Evolutionary conservation across 1,284 basidiomycete species (phyloP), one percentile per base, ranked within the genome.

Genomic region (Trametes versicolor): DNA sequence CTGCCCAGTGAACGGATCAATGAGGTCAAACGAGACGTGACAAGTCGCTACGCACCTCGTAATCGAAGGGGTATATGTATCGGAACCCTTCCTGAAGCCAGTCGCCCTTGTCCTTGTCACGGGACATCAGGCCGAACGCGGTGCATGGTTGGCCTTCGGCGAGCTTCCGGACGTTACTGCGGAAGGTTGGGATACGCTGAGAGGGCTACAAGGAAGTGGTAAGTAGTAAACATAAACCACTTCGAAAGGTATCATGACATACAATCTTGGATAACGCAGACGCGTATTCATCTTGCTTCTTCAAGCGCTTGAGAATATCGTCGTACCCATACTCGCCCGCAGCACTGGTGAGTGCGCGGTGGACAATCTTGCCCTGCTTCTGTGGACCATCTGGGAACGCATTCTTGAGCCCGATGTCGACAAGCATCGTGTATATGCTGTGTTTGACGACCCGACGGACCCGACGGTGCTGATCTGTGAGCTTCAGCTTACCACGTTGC

Each of bases 31-130:
- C 25, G 7, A 12, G 6, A 13, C 12, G 21, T 10, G 12, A 43
- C 17, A 43, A 36, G 15, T 36, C 27, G 34, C 7, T 15, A 21
- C 49, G 2, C n/a, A 54, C 59, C 59, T 60, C 23, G 41, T 60
- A 53, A n/a, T 60, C 34, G 32, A 43, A 43, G 0, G 59, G 59
- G 21, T 60, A 60, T 3, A 60, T 60, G 32, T 60, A 60, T 5
- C 51, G 29, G 10, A 17, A 39, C n/a, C 43, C 43, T 9, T 47
- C 29, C 19, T 53, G 32, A 2, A 60, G 49, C 59, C 59, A 60
- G 17, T 60, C 41, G 21, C 32, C 51, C 29, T 54, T 32, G 2
- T 10, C 32, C 9, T 32, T 37, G 32, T 54, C 34, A 7, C 59
- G 34, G 21, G 32, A 43, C 2, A 13, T 34, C 4, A 60, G 41